Percentiles rank a stretch among this genome's conserved stretches.
These are phyloP conservation scores for Angomonas deanei DNA, from an alignment of 208 protist species.

Conservation along the genomic window DNA sequence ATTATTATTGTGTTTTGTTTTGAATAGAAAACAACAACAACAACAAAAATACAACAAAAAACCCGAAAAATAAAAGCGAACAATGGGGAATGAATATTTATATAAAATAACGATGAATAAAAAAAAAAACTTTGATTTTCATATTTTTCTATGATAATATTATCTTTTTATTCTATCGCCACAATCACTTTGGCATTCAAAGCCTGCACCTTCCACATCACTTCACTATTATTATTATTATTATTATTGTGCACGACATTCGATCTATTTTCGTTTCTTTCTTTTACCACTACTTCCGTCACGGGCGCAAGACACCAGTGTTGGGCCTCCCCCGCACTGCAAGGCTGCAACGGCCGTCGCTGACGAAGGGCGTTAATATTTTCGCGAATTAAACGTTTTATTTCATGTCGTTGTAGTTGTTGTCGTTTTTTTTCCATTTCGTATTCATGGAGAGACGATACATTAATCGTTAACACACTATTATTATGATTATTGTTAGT, in stretches of 20 bases:
- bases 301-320: slow-evolving; percentile 26
- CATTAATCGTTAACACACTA: too few relatives aligned
- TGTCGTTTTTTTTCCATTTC: too few relatives aligned
- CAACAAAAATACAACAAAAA: background rate
- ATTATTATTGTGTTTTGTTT: background rate
- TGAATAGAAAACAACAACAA: background rate
- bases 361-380: too few relatives aligned
- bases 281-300: too few relatives aligned
- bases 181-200: slow-evolving; percentile 40
- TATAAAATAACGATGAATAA: slow-evolving; percentile 2
- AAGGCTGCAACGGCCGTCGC: slow-evolving; percentile 22
- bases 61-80: background rate
- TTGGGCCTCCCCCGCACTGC: slow-evolving; percentile 21
- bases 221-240: background rate
- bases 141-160: background rate
- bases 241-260: slow-evolving; percentile 21
- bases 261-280: too few relatives aligned
- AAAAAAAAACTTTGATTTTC: background rate
- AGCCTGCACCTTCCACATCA: slow-evolving; percentile 33
- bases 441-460: too few relatives aligned
- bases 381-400: too few relatives aligned
- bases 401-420: too few relatives aligned
- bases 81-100: background rate
- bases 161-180: slow-evolving; percentile 20
- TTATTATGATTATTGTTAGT: too few relatives aligned